phyloP scores from a whole-genome alignment of 257 asterid genomes.

The Lavandula angustifolia region DNA sequence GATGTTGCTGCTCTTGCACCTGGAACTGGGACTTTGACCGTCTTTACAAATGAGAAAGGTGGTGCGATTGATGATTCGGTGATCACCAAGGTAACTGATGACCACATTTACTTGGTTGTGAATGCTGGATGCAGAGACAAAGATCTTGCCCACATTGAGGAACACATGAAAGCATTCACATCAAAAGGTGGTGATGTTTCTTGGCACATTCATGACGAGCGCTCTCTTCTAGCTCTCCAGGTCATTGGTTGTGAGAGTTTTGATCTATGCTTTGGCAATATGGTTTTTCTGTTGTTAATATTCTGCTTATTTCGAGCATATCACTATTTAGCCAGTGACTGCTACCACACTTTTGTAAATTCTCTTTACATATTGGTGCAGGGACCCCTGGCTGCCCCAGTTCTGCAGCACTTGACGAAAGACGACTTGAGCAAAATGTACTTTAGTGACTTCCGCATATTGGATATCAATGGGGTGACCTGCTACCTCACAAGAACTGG shows the following conservation, averaged over 20 bases:
- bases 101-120: constrained; percentile 87
- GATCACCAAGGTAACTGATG: constrained; percentile 78
- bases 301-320: constrained; percentile 1
- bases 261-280: constrained; percentile 2
- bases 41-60: constrained; percentile 96
- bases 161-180: constrained; percentile 86
- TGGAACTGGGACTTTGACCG: constrained; percentile 82
- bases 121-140: constrained; percentile 99
- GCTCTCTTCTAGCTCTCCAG: constrained; percentile 96
- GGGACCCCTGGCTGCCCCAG: constrained; percentile 98
- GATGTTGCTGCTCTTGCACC: constrained; percentile 95
- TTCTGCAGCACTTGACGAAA: constrained; percentile 82
- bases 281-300: constrained; percentile 9
- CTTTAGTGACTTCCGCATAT: constrained; percentile 76
- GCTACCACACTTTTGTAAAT: constrained; percentile 8
- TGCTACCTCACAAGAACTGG: constrained; percentile 98
- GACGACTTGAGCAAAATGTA: constrained; percentile 87
- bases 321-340: not conserved
- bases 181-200: constrained; percentile 94
- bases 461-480: constrained; percentile 74
- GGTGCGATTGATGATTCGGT: constrained; percentile 98
- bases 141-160: constrained; percentile 98
- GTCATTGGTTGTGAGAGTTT: constrained; percentile 33
- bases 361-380: constrained; percentile 39
- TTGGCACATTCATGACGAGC: constrained; percentile 97